Evolutionary conservation across 768 basidiomycete genomes (phyloP), one percentile per base, ranked within the genome.

Genomic region (Suillus cothurnatus): DNA sequence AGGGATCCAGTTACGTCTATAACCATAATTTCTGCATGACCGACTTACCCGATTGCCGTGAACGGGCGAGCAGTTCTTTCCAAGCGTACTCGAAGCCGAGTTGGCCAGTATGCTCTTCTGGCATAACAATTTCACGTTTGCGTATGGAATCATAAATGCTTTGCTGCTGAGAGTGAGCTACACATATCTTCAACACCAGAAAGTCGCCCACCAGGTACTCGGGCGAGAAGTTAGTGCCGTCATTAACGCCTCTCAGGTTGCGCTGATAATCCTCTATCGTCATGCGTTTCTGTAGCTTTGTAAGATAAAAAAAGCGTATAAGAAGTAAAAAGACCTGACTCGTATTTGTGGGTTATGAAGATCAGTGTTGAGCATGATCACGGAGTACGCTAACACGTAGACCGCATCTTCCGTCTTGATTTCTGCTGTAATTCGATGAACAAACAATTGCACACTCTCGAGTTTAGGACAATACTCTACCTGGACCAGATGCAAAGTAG

Each of bases 281-380:
- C 97, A 99, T 99, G 5, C 94, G 86, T 90, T 97, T 97, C 91
- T 97, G 70, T 31, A 55, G 49, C 55, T 59, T 62, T 38, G 58
- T 68, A 39, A 71, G 62, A 31, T 28, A 58, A 39, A 45, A 64
- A 50, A 32, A n/a, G 7, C 14, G 28, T n/a, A 43, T 55, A 21
- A 68, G 66, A 50, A 65, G n/a, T 41, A 26, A 1, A 55, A 41
- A 59, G 31, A 14, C 71, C 89, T 75, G 73, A 92, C 94, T 73
- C 93, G 81, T 66, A 96, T 86, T 82, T 97, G 95, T 15, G 96
- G 95, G 73, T 93, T 98, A 74, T 98, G 96, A 38, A 88, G 87
- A 79, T 99, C 97, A 9, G 97, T 99, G 78, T 99, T 99, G 59
- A 99, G 86, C 95, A 99, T 86, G 76, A 99, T 98, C 66, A 99